Base-by-base conservation (phyloP, 2,329 filamentous ascomycete genomes). In the Endoconidiophora laricicola region DNA sequence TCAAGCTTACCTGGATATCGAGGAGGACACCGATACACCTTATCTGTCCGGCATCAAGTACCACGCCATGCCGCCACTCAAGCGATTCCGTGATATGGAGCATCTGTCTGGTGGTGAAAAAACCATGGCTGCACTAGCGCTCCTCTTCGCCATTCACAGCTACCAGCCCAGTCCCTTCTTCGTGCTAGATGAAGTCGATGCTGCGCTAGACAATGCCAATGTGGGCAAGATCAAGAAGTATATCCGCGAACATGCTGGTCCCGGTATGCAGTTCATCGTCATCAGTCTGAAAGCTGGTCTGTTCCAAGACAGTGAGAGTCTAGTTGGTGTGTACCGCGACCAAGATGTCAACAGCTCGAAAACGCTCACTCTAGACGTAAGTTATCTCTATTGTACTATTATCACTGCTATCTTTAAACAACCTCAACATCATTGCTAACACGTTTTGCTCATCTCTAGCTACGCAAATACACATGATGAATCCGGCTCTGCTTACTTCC, bases 61-160 rank as follows among this genome's bases (percentile, higher is more conserved):
- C 66, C 88, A 96, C 62, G 93, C 91, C 55, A 98, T 96, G 88
- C 91, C 91, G 18, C 91, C 91, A 1, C 78, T 95, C 55, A 98
- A 98, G 69, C 86, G 91, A 43, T 98, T 98, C 76, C 78, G 91
- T 58, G 93, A 98, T 64, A 98, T 98, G 91, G 91, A 98, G 65
- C 91, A 95, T 62, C 71, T 98, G 7, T 94, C 86, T 1, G 91
- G 91, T 59, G 91, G 91, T 50, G 91, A 98, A 67, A 98, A 98
- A 72, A 98, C 91, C 0, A 98, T 98, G 81, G 91, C 91, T 1
- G 91, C 91, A 12, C 71, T 98, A 38, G 91, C 91, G n/a, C 73
- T 98, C 39, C 74, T 98, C 3, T 98, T 98, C 62, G 91, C 91
- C 20, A 88, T 98, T 51, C 91, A 98, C 69, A 88, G 83, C 53